These are phyloP conservation scores for Aspergillus sp. DNA, from an alignment of 2,329 filamentous ascomycete genomes.

Conservation along the genomic window DNA sequence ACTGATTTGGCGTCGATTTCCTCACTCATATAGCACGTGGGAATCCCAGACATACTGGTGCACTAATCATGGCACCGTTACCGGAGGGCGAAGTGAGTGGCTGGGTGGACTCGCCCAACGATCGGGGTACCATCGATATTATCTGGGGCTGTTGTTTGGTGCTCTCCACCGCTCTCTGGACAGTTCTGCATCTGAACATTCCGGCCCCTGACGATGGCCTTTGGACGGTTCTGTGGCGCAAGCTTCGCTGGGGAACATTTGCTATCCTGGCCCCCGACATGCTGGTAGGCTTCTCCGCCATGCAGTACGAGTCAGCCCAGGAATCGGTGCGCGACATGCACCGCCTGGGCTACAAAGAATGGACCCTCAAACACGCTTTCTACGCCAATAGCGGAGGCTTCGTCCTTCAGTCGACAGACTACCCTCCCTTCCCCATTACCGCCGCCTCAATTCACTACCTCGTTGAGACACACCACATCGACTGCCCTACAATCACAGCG, in stretches of 20 bases:
- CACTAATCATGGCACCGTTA: background rate
- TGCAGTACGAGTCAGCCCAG: conserved; percentile 7
- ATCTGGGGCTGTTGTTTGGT: conserved; percentile 5
- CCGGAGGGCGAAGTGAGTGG: background rate
- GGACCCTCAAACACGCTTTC: conserved; percentile 5
- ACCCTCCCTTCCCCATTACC: conserved; percentile 1
- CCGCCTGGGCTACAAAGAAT: background rate
- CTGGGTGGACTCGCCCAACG: conserved; percentile 2
- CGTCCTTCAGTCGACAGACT: background rate
- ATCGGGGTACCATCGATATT: conserved; percentile 6
- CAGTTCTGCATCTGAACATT: conserved; percentile 6
- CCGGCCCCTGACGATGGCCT: background rate
- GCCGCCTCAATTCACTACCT: background rate
- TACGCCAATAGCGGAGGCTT: conserved; percentile 8
- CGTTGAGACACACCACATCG: background rate
- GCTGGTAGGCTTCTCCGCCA: conserved; percentile 5
- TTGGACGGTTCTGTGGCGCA: background rate
- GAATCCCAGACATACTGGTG: background rate
- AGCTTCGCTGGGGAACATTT: conserved; percentile 6
- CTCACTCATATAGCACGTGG: no score
- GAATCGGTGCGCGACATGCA: conserved; percentile 1
- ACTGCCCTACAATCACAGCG: conserved; percentile 1
- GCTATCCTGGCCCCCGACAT: conserved; percentile 3
- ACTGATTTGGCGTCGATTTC: background rate
- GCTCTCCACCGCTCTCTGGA: conserved; percentile 1